Percentiles rank a stretch among this genome's conserved stretches.
Evolutionary conservation across 805 yeast species (phyloP).

Genomic region (Helenozyma rhizophorensis): DNA sequence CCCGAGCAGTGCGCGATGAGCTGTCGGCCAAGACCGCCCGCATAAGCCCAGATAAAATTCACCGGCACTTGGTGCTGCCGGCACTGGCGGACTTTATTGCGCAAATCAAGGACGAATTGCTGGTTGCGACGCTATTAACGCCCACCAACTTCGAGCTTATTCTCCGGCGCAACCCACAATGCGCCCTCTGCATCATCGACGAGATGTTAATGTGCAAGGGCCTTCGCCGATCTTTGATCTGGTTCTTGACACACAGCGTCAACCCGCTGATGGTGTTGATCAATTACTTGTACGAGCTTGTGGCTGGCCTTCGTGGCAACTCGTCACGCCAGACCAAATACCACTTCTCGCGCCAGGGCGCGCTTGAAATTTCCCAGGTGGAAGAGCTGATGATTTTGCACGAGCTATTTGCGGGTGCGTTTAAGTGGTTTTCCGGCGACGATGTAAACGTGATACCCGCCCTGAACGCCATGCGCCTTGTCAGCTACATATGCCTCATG

Average conservation of each 20-base stretch:
- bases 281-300: constrained; percentile 59
- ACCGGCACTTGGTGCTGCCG: constrained; percentile 39
- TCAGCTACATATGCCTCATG: constrained; percentile 61
- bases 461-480: constrained; percentile 32
- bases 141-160: constrained; percentile 48
- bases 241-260: constrained; percentile 60
- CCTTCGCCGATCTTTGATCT: constrained; percentile 56
- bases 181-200: constrained; percentile 56
- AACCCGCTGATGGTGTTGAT: constrained; percentile 52
- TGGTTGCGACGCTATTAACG: constrained; percentile 27
- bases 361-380: constrained; percentile 48
- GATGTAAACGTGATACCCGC: constrained; percentile 12
- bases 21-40: constrained; percentile 14
- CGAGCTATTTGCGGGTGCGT: constrained; percentile 58
- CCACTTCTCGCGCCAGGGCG: constrained; percentile 55
- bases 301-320: constrained; percentile 55
- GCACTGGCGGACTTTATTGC: constrained; percentile 23
- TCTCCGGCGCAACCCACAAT: constrained; percentile 46
- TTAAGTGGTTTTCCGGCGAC: constrained; percentile 28
- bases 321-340: constrained; percentile 20
- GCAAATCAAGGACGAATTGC: constrained; percentile 22
- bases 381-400: constrained; percentile 67
- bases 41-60: constrained; percentile 49
- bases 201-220: constrained; percentile 71
- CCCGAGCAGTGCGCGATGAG: constrained; percentile 36